These are phyloP conservation scores for Chenopodium album DNA, from an alignment of 148 eudicot genomes.

Conservation along the genomic window DNA sequence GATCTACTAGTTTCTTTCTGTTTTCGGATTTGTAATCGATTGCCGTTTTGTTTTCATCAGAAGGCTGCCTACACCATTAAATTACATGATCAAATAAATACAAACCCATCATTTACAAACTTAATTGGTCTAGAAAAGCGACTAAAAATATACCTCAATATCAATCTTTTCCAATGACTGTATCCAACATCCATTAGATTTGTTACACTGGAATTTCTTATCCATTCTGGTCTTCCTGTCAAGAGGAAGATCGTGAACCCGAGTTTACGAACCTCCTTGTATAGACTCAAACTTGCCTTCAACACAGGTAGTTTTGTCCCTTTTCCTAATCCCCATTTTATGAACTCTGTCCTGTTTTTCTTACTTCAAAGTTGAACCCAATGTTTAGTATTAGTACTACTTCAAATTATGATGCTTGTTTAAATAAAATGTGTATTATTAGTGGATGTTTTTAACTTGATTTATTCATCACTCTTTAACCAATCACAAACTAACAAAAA, in stretches of 20 bases:
- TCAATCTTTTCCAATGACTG: conserved; percentile 60
- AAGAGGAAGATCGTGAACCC: conserved; percentile 65
- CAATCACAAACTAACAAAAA: no score
- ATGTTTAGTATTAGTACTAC: no score
- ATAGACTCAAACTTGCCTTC: conserved; percentile 60
- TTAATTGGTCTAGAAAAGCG: no score
- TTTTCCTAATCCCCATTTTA: no score
- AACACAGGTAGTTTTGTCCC: conserved; percentile 48
- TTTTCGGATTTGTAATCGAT: conserved; percentile 60
- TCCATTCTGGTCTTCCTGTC: conserved; percentile 65
- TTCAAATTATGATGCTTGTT: no score
- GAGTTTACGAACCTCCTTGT: conserved; percentile 53
- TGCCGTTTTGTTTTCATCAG: conserved; percentile 58
- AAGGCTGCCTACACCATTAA: conserved; percentile 36
- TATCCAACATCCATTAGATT: conserved; percentile 57
- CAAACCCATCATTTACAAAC: not conserved
- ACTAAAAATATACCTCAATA: conserved; percentile 50
- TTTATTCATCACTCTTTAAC: no score
- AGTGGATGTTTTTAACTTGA: no score
- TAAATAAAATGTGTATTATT: no score
- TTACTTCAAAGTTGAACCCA: no score
- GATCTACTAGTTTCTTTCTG: conserved; percentile 54
- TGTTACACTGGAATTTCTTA: conserved; percentile 45
- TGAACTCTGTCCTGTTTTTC: no score
- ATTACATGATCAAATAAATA: not conserved